These are phyloP conservation scores for Macrotyloma uniflorum DNA, from an alignment of 306 rosid species.

Conservation along the genomic window DNA sequence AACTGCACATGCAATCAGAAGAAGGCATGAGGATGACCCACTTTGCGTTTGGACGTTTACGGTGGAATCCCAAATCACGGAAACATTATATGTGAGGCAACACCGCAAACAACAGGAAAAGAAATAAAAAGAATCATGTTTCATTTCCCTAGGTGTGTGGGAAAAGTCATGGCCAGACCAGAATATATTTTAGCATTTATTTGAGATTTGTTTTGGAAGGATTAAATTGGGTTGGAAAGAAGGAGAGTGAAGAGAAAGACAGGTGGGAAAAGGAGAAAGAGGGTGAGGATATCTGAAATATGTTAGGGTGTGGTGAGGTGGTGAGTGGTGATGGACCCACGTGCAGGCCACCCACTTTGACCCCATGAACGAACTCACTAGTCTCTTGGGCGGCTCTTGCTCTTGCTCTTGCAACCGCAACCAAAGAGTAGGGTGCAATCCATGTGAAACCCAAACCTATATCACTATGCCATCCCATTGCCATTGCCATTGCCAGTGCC, in stretches of 20 bases:
- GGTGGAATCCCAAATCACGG: constrained; percentile 25
- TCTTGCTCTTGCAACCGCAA: constrained; percentile 5
- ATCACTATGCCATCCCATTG: no score
- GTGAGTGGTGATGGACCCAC: constrained; percentile 46
- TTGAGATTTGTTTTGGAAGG: no score
- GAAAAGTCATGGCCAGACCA: neutral
- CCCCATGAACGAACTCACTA: constrained; percentile 16
- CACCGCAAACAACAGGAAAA: neutral
- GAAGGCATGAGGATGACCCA: neutral
- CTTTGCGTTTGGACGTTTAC: neutral
- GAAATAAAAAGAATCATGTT: neutral
- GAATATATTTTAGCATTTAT: no score
- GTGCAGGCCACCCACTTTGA: constrained; percentile 50
- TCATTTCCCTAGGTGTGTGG: constrained; percentile 12
- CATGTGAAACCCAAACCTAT: constrained; percentile 49
- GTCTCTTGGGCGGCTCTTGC: neutral
- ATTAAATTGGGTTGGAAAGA: no score
- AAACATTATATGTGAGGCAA: constrained; percentile 5
- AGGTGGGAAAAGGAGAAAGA: neutral
- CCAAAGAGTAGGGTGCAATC: constrained; percentile 41
- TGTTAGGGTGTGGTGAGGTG: neutral
- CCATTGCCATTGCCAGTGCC: no score
- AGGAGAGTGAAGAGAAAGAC: neutral
- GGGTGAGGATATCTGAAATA: no score
- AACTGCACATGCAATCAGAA: neutral